Base-by-base conservation (phyloP, 345 rosid genomes). In the Corchorus capsularis region DNA sequence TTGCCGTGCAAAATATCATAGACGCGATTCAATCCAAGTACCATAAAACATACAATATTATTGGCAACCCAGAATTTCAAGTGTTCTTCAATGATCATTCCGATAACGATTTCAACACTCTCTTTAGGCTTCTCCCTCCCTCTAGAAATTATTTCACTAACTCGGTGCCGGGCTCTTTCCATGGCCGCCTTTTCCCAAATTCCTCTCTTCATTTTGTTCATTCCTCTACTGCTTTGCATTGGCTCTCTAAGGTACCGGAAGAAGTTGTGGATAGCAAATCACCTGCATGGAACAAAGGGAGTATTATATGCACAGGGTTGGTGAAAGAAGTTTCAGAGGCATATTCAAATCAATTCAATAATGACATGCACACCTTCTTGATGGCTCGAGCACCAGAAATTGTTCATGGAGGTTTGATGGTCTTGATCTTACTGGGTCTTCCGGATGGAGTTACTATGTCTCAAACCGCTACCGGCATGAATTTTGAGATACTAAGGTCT, bases 141-240 rank as follows among this genome's bases (percentile, higher is more conserved):
- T 2, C 45, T 14, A 59, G 75, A 56, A 35, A 11, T 5, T 82
- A 82, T 14, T 65, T 66, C 22, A 77, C 82, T 41, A 45, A 54
- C n/a, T 4, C 82, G 73, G 85, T 69, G 2, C 85, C 85, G 0
- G 88, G 88, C 53, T 76, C 86, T 19, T 85, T 82, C 10, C 55
- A 81, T 69, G 50, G 72, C 20, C 75, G 86, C 47, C 74, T 88
- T 50, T 80, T 88, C 47, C 88, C 92, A 0, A 75, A 68, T 4
- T 57, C 59, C 8, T 81, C 76, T 34, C 64, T 85, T 2, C 89
- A 84, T 41, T 27, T 86, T n/a, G 84, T 60, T 1, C 74, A 84
- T 50, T 53, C 71, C 65, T 82, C 82, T 32, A 59, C 19, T 41
- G 65, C 88, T 11, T 75, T 88, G 16, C 80, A 78, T 15, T 86